Evolutionary conservation across 139 green algal species (phyloP).

Genomic region (Chlamydomonas sphaeroides): DNA sequence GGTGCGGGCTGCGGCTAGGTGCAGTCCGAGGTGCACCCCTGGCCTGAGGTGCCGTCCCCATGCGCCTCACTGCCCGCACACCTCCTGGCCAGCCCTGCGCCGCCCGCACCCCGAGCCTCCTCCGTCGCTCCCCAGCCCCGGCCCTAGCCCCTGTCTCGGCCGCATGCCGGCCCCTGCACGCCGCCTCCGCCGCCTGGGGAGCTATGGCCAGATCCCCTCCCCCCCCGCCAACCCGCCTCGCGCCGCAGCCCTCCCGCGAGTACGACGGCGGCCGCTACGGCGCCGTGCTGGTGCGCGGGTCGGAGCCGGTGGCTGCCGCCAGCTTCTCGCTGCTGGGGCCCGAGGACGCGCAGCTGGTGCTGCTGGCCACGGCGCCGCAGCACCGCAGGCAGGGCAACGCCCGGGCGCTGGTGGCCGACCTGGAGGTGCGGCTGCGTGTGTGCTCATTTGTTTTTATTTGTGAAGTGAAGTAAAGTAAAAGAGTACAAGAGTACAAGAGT

Average conservation of each 20-base stretch:
- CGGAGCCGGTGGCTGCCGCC: constrained; percentile 20
- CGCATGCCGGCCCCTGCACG: neutral
- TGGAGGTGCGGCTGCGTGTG: constrained; percentile 33
- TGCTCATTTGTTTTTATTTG: too few species aligned
- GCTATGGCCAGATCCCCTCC: neutral
- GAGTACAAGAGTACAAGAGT: too few species aligned
- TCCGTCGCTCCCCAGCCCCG: neutral
- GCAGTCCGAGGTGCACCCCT: too few species aligned
- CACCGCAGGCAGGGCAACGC: constrained; percentile 1
- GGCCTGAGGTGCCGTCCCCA: too few species aligned
- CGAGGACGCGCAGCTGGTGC: constrained; percentile 2
- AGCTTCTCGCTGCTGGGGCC: constrained; percentile 30
- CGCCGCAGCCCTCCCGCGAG: constrained; percentile 14
- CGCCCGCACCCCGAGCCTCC: too few species aligned
- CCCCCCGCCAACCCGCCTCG: neutral
- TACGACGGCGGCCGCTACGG: constrained; percentile 40
- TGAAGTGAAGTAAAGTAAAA: too few species aligned
- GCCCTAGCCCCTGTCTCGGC: too few species aligned
- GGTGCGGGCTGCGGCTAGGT: too few species aligned
- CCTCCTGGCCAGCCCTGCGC: too few species aligned
- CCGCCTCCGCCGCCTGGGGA: too few species aligned
- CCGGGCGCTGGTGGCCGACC: constrained; percentile 10
- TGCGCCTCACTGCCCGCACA: too few species aligned
- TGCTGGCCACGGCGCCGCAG: constrained; percentile 31
- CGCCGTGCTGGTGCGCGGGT: constrained; percentile 7